A percentile compares a stretch with the other conserved stretches of the same genome.
Evolutionary conservation across 495 filamentous ascomycete genomes (phyloP).

Genomic region (Podospora appendiculata): DNA sequence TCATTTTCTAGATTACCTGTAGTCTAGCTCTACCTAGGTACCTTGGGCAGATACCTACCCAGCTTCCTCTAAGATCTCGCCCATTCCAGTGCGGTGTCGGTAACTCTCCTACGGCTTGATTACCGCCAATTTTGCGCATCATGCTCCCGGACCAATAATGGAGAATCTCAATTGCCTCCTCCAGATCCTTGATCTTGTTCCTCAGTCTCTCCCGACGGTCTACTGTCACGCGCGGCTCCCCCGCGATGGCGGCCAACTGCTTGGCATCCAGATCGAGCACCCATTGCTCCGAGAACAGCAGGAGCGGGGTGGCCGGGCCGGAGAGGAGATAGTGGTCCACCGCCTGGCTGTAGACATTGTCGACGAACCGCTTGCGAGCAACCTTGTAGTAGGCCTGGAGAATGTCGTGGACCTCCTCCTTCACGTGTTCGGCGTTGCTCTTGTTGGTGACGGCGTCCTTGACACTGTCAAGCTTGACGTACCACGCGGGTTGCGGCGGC

Average conservation of each 20-base stretch:
- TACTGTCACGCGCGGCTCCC: constrained; percentile 17
- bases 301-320: constrained; percentile 25
- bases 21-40: too few species aligned
- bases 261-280: constrained; percentile 22
- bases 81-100: too few species aligned
- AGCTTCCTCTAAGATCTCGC: too few species aligned
- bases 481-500: not conserved
- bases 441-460: constrained; percentile 19
- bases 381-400: constrained; percentile 56
- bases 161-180: constrained; percentile 19
- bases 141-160: too few species aligned
- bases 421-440: constrained; percentile 38
- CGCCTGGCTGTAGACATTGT: constrained; percentile 39
- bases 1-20: too few species aligned
- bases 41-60: too few species aligned
- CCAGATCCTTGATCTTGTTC: constrained; percentile 19
- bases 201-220: constrained; percentile 16
- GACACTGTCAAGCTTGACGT: not conserved
- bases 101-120: too few species aligned
- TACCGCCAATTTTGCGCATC: too few species aligned
- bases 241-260: constrained; percentile 27
- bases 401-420: constrained; percentile 50
- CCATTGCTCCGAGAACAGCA: constrained; percentile 24
- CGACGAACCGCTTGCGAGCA: constrained; percentile 48
- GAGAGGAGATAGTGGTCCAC: constrained; percentile 26